Base-by-base conservation (phyloP, 345 rosid genomes). In the Brassica rapa region DNA sequence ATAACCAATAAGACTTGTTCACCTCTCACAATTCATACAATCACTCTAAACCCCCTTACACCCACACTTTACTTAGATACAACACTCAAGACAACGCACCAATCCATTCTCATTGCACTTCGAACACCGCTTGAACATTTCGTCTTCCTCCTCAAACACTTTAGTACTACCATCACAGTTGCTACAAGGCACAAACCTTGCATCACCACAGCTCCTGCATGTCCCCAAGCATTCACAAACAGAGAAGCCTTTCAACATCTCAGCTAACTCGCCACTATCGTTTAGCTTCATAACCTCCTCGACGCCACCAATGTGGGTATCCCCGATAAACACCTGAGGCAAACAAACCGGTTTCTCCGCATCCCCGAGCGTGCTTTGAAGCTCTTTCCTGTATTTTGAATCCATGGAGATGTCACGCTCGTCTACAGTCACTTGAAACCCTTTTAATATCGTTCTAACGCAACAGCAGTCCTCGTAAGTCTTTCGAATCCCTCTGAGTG, bases 371-470 rank as follows among this genome's bases (percentile, higher is more conserved):
- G 70, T 0, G 8, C 21, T 61, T 51, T 86, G 88, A 69, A 94
- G 73, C 78, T 92, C 98, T 59, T 86, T 89, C 69, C 87, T 89
- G 79, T 85, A 92, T 24, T 81, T 82, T 0, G 89, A 89, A 80
- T 94, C 97, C 97, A 94, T 89, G 0, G 97, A 94, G 43, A 94
- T 87, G 81, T 94, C 98, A 19, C 95, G 77, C 49, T 91, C 97
- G 43, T 92, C 97, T 1, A 92, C 84, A 0, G 71, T 73, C 4
- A 88, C 90, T 43, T 93, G 86, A 67, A 86, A 76, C 19, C 91
- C 90, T 70, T 90, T 85, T 32, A 94, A 32, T 56, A 92, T 92
- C 86, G 86, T 68, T 66, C 91, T 84, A 55, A 89, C 97, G 0
- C 82, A 74, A 68, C 93, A 86, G 10, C 96, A 89, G 73, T 90